A percentile compares a stretch with the other conserved stretches of the same genome.
Evolutionary conservation across 1,284 basidiomycete genomes (phyloP).

Genomic region (Tilletia walkeri): DNA sequence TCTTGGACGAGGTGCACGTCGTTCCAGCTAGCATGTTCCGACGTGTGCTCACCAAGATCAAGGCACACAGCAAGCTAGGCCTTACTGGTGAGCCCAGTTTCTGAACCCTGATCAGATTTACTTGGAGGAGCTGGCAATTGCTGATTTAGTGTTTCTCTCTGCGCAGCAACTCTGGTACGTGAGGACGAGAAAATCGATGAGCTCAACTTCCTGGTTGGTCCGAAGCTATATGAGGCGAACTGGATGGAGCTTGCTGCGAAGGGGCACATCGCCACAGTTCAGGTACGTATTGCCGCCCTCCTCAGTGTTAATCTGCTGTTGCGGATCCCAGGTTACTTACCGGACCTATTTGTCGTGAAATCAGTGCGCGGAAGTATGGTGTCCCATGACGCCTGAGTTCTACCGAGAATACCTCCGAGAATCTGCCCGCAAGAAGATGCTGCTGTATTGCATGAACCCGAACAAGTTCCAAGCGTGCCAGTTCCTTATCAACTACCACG

Average conservation of each 20-base stretch:
- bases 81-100: slow-evolving; percentile 31
- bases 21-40: slow-evolving; percentile 56
- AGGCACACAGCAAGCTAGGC: slow-evolving; percentile 54
- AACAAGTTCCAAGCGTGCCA: slow-evolving; percentile 99
- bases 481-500: slow-evolving; percentile 97
- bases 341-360: not conserved
- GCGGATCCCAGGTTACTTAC: not conserved
- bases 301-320: slow-evolving; percentile 8
- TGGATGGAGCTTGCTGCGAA: slow-evolving; percentile 99
- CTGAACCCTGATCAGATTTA: too few relatives aligned
- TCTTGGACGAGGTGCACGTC: slow-evolving; percentile 55
- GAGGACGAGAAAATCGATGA: slow-evolving; percentile 99
- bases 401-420: slow-evolving; percentile 96
- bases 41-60: slow-evolving; percentile 55
- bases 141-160: not conserved
- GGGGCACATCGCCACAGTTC: slow-evolving; percentile 98
- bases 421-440: slow-evolving; percentile 86
- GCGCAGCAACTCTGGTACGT: slow-evolving; percentile 78
- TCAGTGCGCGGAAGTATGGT: slow-evolving; percentile 97
- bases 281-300: slow-evolving; percentile 57
- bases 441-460: slow-evolving; percentile 99
- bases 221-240: slow-evolving; percentile 98
- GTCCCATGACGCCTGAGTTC: slow-evolving; percentile 99
- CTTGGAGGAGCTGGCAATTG: not conserved
- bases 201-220: slow-evolving; percentile 97